Conservation (phyloP, 805 yeast species). For the Saturnispora mendoncae region DNA sequence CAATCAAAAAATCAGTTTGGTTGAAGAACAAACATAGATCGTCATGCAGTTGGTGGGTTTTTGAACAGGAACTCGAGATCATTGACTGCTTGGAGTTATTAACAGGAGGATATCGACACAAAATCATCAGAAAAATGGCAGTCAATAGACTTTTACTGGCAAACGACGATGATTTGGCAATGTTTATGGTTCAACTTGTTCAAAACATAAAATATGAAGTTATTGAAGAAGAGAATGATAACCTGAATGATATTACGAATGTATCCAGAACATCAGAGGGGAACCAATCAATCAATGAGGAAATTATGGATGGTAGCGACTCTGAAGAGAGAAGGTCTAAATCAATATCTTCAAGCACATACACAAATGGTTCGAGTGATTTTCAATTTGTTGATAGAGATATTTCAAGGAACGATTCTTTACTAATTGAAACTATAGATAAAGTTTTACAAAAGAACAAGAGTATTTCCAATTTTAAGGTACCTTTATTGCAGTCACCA, state of each 20-base stretch:
- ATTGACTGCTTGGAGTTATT: constrained; percentile 57
- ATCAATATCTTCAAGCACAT: constrained; percentile 8
- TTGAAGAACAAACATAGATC: background rate
- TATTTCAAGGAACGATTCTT: constrained; percentile 15
- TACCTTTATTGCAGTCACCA: constrained; percentile 39
- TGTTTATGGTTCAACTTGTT: constrained; percentile 80
- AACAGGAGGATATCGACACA: constrained; percentile 67
- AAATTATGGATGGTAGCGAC: constrained; percentile 13
- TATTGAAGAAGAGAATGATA: constrained; percentile 16
- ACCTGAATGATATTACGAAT: constrained; percentile 4
- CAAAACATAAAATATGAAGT: constrained; percentile 82
- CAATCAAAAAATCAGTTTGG: constrained; percentile 5
- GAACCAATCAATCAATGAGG: constrained; percentile 8
- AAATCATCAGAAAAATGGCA: constrained; percentile 75
- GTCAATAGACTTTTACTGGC: constrained; percentile 76
- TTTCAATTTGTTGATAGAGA: constrained; percentile 25
- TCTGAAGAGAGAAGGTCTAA: constrained; percentile 5
- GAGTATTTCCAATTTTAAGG: constrained; percentile 11
- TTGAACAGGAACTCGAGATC: constrained; percentile 27
- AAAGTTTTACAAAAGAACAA: constrained; percentile 14
- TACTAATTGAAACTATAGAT: constrained; percentile 20
- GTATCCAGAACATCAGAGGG: constrained; percentile 7
- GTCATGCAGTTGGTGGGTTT: constrained; percentile 19
- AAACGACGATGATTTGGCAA: constrained; percentile 66
- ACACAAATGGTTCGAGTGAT: constrained; percentile 27